Percentiles rank a stretch among this genome's conserved stretches.
Evolutionary conservation across 2,329 filamentous ascomycete species (phyloP).

Genomic region (Nothophoma quercina): DNA sequence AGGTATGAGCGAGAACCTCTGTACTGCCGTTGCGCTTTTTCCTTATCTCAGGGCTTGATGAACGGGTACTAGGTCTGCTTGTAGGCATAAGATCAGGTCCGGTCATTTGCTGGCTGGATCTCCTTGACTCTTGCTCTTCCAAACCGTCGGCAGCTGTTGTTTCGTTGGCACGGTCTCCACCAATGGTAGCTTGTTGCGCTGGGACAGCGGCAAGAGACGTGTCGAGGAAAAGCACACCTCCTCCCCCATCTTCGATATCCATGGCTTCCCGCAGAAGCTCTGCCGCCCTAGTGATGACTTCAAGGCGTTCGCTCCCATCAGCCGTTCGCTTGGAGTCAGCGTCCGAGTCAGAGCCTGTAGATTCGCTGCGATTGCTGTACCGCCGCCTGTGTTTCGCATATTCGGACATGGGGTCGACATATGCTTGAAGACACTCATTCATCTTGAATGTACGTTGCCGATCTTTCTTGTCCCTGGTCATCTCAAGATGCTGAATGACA

Average conservation of each 20-base stretch:
- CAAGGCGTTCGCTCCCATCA: slow-evolving; percentile 46
- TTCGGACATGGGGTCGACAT: slow-evolving; percentile 28
- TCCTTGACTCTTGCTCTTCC: neutral
- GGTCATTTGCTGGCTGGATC: neutral
- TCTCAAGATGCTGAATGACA: slow-evolving; percentile 46
- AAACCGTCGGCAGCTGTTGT: neutral
- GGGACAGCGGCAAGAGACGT: slow-evolving; percentile 21
- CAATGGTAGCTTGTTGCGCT: neutral
- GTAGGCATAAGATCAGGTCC: neutral
- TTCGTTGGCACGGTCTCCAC: neutral
- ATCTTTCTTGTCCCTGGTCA: slow-evolving; percentile 45
- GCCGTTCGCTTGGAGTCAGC: slow-evolving; percentile 15
- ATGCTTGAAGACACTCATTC: slow-evolving; percentile 35
- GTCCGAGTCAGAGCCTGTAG: slow-evolving; percentile 1
- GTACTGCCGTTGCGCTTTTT: slow-evolving; percentile 40
- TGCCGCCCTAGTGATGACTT: slow-evolving; percentile 58
- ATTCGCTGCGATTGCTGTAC: slow-evolving; percentile 6
- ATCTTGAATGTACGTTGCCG: slow-evolving; percentile 32
- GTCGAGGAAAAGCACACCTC: slow-evolving; percentile 57
- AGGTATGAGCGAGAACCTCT: slow-evolving; percentile 50
- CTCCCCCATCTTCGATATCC: slow-evolving; percentile 55
- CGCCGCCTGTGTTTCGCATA: neutral
- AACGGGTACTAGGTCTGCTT: neutral
- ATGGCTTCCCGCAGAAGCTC: slow-evolving; percentile 59
- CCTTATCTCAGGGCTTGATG: slow-evolving; percentile 37